Evolutionary conservation across 768 basidiomycete species (phyloP), one percentile per base, ranked within the genome.

Genomic region (Amanita brunnescens): DNA sequence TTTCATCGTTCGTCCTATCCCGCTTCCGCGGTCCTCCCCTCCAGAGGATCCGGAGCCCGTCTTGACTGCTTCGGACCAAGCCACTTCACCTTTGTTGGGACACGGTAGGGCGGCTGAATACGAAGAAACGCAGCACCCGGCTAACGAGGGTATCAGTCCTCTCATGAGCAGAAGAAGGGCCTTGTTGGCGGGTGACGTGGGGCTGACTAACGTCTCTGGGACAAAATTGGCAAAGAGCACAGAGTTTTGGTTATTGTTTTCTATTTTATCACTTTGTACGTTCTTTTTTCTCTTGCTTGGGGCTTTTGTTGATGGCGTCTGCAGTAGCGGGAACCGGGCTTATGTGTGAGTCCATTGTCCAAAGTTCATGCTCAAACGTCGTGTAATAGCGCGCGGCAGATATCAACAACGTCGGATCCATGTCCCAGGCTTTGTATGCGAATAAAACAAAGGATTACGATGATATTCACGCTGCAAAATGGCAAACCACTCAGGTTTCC

Each of bases 401-500:
- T 59, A 91, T 92, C 66, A 91, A 91, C 63, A 91, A 92, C 55
- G 87, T 85, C n/a, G 87, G 90, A 13, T 78, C 83, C 1, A 84
- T 89, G 54, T 74, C 89, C 0, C 80, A 87, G 59, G 83, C 66
- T 16, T 57, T 70, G 13, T 49, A 49, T 34, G 34, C 81, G 2
- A 71, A 82, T 49, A 76, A 75, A 6, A 75, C 82, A 41, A 66
- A 76, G 0, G 60, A 71, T 2, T 91, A 87, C 60, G 81, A 91
- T 57, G 78, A 80, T n/a, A 61, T 76, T 0, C 76, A 78, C 55
- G 82, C 87, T 0, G 74, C 83, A 1, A 74, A 77, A 48, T 86
- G 83, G 79, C 93, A 96, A 69, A 81, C 88, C 0, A 71, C 79
- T 3, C 91, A 96, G 59, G 93, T 96, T 1, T 90, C 91, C 0